Percentiles rank a stretch among this genome's conserved stretches.
phyloP scores from a whole-genome alignment of 768 basidiomycete genomes.

The Boletus rubropictus region DNA sequence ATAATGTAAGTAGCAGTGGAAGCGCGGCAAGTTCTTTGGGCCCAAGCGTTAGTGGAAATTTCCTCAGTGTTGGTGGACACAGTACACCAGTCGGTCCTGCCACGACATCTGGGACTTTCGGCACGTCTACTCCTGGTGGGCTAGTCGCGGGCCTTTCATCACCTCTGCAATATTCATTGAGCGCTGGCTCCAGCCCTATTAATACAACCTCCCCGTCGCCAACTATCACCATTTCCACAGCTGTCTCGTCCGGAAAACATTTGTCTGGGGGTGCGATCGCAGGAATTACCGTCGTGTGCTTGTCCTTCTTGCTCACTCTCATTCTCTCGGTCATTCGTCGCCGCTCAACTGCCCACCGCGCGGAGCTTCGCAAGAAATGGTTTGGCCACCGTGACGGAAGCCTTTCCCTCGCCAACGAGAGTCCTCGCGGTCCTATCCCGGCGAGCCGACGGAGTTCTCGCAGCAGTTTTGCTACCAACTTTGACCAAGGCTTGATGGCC shows the following conservation, averaged over 20 bases:
- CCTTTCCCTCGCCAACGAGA: constrained; percentile 6
- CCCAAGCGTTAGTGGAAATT: neutral
- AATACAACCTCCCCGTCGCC: constrained; percentile 13
- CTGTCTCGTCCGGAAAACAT: constrained; percentile 19
- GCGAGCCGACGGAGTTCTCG: constrained; percentile 33
- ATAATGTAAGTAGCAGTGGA: neutral
- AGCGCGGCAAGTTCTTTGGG: neutral
- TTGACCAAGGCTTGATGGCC: constrained; percentile 38
- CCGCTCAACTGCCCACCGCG: constrained; percentile 39
- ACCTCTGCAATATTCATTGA: constrained; percentile 1
- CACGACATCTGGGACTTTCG: neutral
- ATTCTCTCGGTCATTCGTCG: constrained; percentile 42
- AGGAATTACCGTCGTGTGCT: constrained; percentile 36
- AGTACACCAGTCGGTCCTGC: neutral
- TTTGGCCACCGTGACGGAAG: constrained; percentile 22
- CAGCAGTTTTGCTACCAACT: constrained; percentile 67
- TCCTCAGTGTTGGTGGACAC: neutral
- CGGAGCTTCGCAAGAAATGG: constrained; percentile 40
- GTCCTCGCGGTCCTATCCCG: constrained; percentile 8
- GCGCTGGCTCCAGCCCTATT: constrained; percentile 10
- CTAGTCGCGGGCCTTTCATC: neutral
- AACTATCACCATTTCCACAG: constrained; percentile 5
- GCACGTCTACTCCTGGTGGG: neutral
- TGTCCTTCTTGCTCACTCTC: constrained; percentile 30
- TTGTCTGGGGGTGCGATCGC: constrained; percentile 44